A percentile compares a stretch with the other conserved stretches of the same genome.
Conservation (phyloP, 1,284 basidiomycete genomes). For the Ganoderma multipileum region DNA sequence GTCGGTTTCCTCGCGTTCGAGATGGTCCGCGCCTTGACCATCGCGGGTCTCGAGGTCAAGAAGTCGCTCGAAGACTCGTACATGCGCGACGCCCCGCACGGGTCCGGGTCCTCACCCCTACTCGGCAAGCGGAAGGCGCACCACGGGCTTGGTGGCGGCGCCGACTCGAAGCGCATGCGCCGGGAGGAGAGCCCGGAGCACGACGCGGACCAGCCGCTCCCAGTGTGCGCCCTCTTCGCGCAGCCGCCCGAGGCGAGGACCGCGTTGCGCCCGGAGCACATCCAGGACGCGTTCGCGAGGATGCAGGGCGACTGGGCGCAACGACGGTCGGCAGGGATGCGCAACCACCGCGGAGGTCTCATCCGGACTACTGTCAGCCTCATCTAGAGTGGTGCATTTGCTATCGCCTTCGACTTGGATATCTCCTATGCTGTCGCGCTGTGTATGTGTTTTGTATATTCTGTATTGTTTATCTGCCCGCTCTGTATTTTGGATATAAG, state of each 20-base stretch:
- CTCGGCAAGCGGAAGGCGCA: slow-evolving; percentile 74
- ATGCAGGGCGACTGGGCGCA: slow-evolving; percentile 89
- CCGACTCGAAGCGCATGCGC: slow-evolving; percentile 65
- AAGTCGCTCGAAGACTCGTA: slow-evolving; percentile 78
- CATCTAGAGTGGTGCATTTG: slow-evolving; percentile 52
- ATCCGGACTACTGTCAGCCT: slow-evolving; percentile 81
- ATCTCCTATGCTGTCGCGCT: not conserved
- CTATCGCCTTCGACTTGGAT: not conserved
- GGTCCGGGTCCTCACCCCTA: slow-evolving; percentile 57
- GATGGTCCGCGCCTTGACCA: slow-evolving; percentile 92
- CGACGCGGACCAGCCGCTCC: slow-evolving; percentile 62
- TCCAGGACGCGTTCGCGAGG: slow-evolving; percentile 87
- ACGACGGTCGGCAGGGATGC: slow-evolving; percentile 81
- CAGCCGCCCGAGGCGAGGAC: slow-evolving; percentile 82
- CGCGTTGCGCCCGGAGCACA: slow-evolving; percentile 81
- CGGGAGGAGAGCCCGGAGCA: slow-evolving; percentile 66
- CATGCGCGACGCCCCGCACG: slow-evolving; percentile 61
- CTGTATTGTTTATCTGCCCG: not conserved
- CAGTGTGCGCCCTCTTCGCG: slow-evolving; percentile 77
- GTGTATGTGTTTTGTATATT: not conserved
- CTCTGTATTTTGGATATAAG: not conserved
- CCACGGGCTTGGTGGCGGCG: slow-evolving; percentile 39
- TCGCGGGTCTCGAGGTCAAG: slow-evolving; percentile 86
- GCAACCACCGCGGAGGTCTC: slow-evolving; percentile 87
- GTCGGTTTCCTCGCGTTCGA: slow-evolving; percentile 98